Conservation (phyloP, 2,329 filamentous ascomycete genomes). For the Penicillium palitans region DNA sequence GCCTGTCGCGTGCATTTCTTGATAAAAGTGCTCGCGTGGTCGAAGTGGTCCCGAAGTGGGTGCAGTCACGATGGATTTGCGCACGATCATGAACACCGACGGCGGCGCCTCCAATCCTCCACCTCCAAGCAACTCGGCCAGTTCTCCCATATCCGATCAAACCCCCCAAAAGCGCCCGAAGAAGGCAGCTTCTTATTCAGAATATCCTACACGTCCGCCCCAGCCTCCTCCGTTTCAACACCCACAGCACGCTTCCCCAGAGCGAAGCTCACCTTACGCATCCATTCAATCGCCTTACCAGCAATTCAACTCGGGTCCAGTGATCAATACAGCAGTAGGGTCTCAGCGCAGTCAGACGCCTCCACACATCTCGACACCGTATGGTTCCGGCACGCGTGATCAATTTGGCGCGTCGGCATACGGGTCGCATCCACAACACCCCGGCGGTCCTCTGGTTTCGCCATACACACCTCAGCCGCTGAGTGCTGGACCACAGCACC, state of each 20-base stretch:
- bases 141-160: constrained; percentile 28
- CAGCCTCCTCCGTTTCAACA: constrained; percentile 49
- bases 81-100: constrained; percentile 54
- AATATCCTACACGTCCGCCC: constrained; percentile 34
- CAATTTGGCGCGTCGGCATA: constrained; percentile 34
- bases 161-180: constrained; percentile 30
- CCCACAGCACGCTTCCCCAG: constrained; percentile 47
- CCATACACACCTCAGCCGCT: constrained; percentile 42
- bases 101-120: constrained; percentile 34
- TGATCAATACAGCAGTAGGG: constrained; percentile 32
- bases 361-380: constrained; percentile 30
- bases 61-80: constrained; percentile 51
- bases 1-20: constrained; percentile 13
- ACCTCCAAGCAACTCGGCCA: constrained; percentile 33
- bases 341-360: constrained; percentile 39
- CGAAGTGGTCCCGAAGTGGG: constrained; percentile 19
- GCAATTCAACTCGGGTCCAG: constrained; percentile 35
- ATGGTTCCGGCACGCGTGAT: constrained; percentile 39
- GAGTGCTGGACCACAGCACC: constrained; percentile 32
- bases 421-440: constrained; percentile 30
- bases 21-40: constrained; percentile 22
- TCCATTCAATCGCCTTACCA: constrained; percentile 45
- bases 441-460: constrained; percentile 35
- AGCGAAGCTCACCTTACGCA: constrained; percentile 42
- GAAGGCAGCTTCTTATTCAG: constrained; percentile 28